Conservation (phyloP, 352 stramenopile species). For the Pythium sp. region DNA sequence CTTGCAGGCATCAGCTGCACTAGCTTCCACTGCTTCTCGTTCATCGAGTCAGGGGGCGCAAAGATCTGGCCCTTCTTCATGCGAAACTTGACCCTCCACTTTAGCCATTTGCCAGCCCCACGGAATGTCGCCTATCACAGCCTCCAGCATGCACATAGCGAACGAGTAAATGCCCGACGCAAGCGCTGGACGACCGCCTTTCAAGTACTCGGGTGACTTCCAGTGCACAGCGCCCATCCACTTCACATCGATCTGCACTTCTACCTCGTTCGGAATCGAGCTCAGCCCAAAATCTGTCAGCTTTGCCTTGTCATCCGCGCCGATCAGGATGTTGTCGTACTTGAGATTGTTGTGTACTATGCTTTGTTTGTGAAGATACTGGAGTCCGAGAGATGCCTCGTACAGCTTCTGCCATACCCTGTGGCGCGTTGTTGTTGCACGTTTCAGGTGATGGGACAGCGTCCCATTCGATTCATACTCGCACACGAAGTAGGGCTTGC, state of each 20-base stretch:
- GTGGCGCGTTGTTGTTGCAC: background rate
- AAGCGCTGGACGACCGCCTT: background rate
- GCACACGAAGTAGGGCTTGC: background rate
- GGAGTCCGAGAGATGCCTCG: slow-evolving; percentile 3
- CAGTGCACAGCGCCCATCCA: background rate
- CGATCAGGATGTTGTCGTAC: slow-evolving; percentile 28
- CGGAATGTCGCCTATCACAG: background rate
- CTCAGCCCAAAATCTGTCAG: slow-evolving; percentile 28
- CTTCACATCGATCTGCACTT: background rate
- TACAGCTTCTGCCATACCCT: slow-evolving; percentile 1
- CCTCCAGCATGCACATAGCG: slow-evolving; percentile 2
- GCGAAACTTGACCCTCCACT: background rate
- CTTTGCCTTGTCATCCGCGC: slow-evolving; percentile 21
- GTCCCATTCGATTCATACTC: background rate
- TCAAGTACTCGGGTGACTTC: slow-evolving; percentile 1
- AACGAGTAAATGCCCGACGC: slow-evolving; percentile 3
- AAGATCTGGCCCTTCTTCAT: background rate
- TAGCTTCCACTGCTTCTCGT: background rate
- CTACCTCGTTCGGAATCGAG: background rate
- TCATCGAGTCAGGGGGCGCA: background rate
- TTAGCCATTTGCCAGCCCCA: background rate
- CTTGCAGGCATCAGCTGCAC: background rate
- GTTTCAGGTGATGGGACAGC: background rate
- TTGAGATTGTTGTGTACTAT: slow-evolving; percentile 25
- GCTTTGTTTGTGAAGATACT: slow-evolving; percentile 1